Conservation (phyloP, 169 alveolate genomes). For the Plasmodium chabaudi region DNA sequence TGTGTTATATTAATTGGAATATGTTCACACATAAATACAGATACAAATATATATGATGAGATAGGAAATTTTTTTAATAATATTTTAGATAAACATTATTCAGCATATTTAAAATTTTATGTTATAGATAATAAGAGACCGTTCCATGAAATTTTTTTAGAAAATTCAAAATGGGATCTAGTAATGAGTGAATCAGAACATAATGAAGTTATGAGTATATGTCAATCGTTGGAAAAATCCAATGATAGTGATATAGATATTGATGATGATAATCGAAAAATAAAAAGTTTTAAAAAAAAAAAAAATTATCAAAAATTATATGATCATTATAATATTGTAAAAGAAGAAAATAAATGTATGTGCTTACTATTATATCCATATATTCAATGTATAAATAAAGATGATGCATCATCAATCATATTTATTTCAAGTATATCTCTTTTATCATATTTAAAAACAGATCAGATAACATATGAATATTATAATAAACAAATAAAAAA, state of each 20-base stretch:
- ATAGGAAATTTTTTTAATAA: constrained; percentile 30
- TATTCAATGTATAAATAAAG: constrained; percentile 60
- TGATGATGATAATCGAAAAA: neutral
- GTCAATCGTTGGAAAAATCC: neutral
- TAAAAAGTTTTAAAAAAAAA: neutral
- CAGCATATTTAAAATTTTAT: constrained; percentile 43
- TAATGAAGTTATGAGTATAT: constrained; percentile 35
- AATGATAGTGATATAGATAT: neutral
- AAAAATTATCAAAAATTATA: constrained; percentile 2
- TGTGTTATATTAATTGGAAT: constrained; percentile 41
- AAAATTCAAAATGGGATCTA: constrained; percentile 46
- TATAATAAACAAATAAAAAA: constrained; percentile 51
- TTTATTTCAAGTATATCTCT: constrained; percentile 56
- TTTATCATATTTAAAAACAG: constrained; percentile 46
- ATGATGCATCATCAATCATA: constrained; percentile 43
- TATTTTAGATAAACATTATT: constrained; percentile 16
- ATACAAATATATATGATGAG: constrained; percentile 14
- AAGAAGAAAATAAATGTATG: constrained; percentile 63
- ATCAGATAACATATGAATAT: constrained; percentile 45
- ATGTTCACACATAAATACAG: constrained; percentile 60
- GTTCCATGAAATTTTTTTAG: constrained; percentile 37
- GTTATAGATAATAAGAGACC: constrained; percentile 66
- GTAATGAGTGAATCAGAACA: constrained; percentile 34
- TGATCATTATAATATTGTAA: constrained; percentile 9
- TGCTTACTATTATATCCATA: constrained; percentile 46